Conservation (phyloP, 2,329 filamentous ascomycete species). For the Fusarium proliferatum region DNA sequence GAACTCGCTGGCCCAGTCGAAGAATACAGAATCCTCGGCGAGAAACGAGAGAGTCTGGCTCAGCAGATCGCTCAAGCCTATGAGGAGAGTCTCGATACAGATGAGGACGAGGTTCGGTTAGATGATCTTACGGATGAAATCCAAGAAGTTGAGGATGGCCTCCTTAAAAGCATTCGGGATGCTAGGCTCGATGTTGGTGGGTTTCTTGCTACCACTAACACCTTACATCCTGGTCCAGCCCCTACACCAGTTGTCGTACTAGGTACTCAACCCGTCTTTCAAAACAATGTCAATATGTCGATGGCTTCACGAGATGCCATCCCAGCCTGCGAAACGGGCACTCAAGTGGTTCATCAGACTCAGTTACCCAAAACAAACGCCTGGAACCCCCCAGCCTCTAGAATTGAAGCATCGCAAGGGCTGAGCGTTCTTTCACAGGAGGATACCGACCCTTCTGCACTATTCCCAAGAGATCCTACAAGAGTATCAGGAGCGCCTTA, state of each 20-base stretch:
- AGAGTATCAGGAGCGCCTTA: conserved; percentile 2
- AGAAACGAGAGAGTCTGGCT: conserved; percentile 59
- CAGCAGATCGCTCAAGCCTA: conserved; percentile 62
- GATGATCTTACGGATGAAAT: conserved; percentile 61
- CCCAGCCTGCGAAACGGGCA: conserved; percentile 48
- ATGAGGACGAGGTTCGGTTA: conserved; percentile 62
- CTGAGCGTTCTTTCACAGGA: conserved; percentile 43
- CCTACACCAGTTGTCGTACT: conserved; percentile 50
- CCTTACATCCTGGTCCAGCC: conserved; percentile 12
- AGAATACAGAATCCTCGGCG: conserved; percentile 55
- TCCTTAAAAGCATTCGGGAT: conserved; percentile 56
- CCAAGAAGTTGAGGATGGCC: conserved; percentile 55
- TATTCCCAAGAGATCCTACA: conserved; percentile 43
- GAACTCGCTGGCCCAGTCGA: conserved; percentile 55
- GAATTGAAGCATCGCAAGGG: conserved; percentile 28
- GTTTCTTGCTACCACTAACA: conserved; percentile 49
- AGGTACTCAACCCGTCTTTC: conserved; percentile 56
- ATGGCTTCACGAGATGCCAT: conserved; percentile 49
- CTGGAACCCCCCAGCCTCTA: conserved; percentile 40
- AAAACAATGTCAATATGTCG: conserved; percentile 48
- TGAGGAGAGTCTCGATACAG: conserved; percentile 61
- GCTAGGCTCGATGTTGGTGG: conserved; percentile 58
- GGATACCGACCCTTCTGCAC: conserved; percentile 29
- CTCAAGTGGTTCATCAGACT: conserved; percentile 65
- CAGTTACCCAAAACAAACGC: conserved; percentile 53